Percentiles rank a stretch among this genome's conserved stretches.
Conservation (phyloP, 208 protist genomes). For the Wallacemonas sp. region DNA sequence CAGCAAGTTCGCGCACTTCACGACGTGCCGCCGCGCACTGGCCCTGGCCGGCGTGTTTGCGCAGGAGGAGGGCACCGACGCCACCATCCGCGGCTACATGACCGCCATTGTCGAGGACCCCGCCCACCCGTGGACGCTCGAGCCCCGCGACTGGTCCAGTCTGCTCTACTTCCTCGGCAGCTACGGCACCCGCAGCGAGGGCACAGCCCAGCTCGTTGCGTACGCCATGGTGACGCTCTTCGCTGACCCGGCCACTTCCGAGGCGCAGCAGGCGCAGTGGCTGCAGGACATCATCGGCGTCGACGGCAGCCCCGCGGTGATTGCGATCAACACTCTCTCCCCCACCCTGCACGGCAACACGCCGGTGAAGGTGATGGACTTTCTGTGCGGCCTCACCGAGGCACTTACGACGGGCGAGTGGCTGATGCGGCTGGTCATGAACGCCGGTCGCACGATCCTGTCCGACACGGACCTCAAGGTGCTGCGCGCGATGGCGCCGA, state of each 20-base stretch:
- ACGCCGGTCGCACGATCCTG: constrained; percentile 75
- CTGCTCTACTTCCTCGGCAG: constrained; percentile 74
- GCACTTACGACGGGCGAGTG: constrained; percentile 55
- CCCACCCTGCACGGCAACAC: constrained; percentile 51
- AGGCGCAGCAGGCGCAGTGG: constrained; percentile 62
- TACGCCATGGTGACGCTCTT: constrained; percentile 70
- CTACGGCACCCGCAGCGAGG: constrained; percentile 62
- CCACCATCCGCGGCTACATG: constrained; percentile 49
- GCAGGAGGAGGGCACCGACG: constrained; percentile 34
- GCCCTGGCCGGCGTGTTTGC: constrained; percentile 69
- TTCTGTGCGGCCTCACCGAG: constrained; percentile 74
- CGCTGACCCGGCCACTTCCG: constrained; percentile 36
- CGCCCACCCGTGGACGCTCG: constrained; percentile 50
- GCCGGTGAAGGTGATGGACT: constrained; percentile 63
- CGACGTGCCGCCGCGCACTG: constrained; percentile 71
- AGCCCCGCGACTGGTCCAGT: constrained; percentile 74
- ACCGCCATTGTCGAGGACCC: constrained; percentile 35
- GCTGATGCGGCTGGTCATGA: constrained; percentile 65
- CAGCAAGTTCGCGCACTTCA: constrained; percentile 79
- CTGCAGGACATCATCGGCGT: constrained; percentile 56
- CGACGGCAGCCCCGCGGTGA: constrained; percentile 67
- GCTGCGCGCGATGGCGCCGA: constrained; percentile 58
- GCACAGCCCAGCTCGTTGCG: constrained; percentile 60
- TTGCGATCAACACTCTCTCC: constrained; percentile 64
- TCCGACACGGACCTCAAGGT: constrained; percentile 49